Evolutionary conservation across 1,139 yeast species (phyloP), one percentile per base, ranked within the genome.

Genomic region (Saccharomyces hybrid): DNA sequence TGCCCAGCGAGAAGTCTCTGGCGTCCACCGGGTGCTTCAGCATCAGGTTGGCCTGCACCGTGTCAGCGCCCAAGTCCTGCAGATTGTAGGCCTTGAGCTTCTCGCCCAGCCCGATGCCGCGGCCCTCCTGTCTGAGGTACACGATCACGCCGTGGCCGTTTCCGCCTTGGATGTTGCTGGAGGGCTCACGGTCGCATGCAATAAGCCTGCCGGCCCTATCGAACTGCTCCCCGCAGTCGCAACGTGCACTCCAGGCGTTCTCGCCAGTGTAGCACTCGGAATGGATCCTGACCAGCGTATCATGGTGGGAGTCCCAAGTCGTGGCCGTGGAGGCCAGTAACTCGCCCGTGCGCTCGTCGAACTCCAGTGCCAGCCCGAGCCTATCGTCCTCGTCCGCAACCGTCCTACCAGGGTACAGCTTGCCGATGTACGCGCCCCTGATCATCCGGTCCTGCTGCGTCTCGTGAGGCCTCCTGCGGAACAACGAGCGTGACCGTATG

Each of bases 181-280:
- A 58, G 6, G 47, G 26, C 54, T 68, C 71, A n/a, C 57, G 61
- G n/a, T 64, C 68, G 31, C 65, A 59, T 6, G 71, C 63, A 91
- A 95, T 93, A 48, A 88, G 73, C 58, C 95, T 79, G 8, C 98
- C 99, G 1, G 99, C 98, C 71, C 95, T 97, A 71, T 93, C 97
- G 63, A 95, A 88, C 75, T 95, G 99, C 71, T 95, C 99, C 11
- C 99, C 99, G 73, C 99, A 95, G 72, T 95, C 99, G 71, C 99
- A 95, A 54, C 99, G 80, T 2, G 99, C 98, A 56, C 95, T 84
- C 97, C 99, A 95, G 11, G 98, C 98, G 1, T 97, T 93, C 70
- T 95, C 99, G 5, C 99, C 99, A 0, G 99, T 95, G 73, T 93
- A 95, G 71, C 99, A 95, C 69, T 95, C 99, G 5, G 96, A 88